Conservation (phyloP, 495 filamentous ascomycete species). For the Amniculicola lignicola region DNA sequence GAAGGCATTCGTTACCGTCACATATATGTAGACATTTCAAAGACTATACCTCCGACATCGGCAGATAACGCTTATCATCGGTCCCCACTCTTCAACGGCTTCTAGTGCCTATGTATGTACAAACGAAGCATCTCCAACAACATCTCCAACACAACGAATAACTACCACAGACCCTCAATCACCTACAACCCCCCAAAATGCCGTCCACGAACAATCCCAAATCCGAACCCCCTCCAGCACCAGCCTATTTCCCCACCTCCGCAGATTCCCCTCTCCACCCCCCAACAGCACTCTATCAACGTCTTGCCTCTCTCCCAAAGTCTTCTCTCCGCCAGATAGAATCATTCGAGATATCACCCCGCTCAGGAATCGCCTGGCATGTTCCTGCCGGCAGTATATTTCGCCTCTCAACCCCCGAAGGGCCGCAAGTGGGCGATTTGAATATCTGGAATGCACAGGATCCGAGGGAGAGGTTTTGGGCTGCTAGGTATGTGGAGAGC, state of each 20-base stretch:
- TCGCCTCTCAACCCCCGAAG: conserved; percentile 67
- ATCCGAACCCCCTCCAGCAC: conserved; percentile 13
- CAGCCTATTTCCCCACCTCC: conserved; percentile 29
- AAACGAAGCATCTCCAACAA: background rate
- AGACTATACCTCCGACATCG: no score
- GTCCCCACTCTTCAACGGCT: no score
- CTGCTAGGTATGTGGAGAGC: no score
- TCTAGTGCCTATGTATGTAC: no score
- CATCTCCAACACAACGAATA: background rate
- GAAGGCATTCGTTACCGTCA: no score
- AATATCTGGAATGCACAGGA: conserved; percentile 78
- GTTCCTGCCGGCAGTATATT: conserved; percentile 57
- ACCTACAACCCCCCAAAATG: no score
- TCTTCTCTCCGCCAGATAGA: conserved; percentile 5
- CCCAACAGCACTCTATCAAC: conserved; percentile 21
- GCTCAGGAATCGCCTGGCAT: conserved; percentile 37
- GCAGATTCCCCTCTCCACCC: conserved; percentile 27
- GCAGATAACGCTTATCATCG: no score
- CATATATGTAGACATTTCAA: no score
- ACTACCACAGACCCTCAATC: no score
- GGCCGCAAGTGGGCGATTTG: conserved; percentile 64
- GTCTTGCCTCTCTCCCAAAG: conserved; percentile 7
- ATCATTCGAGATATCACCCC: conserved; percentile 36
- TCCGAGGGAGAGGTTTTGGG: conserved; percentile 77
- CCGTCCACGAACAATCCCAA: background rate